Conservation (phyloP, 2,329 filamentous ascomycete species). For the Diatrype stigma region DNA sequence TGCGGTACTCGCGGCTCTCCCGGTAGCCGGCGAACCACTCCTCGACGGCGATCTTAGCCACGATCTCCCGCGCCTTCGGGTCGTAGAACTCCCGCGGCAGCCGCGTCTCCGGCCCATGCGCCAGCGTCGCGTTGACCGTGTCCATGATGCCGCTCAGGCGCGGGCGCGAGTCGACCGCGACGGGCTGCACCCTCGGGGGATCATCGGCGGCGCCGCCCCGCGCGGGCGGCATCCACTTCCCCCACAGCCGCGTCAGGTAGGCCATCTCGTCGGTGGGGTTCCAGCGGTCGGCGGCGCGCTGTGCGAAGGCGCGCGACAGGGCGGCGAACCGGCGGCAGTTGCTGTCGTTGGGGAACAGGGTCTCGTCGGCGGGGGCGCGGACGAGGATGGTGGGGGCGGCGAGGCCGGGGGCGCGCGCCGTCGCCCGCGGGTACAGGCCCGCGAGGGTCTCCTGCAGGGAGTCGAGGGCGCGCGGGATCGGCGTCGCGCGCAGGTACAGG, state of each 20-base stretch:
- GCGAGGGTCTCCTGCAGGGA: slow-evolving; percentile 72
- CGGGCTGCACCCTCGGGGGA: slow-evolving; percentile 50
- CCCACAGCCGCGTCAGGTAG: slow-evolving; percentile 72
- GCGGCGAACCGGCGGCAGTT: slow-evolving; percentile 70
- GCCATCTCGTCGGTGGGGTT: slow-evolving; percentile 76
- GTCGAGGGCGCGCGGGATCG: slow-evolving; percentile 71
- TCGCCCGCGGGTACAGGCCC: slow-evolving; percentile 64
- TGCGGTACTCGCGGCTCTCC: slow-evolving; percentile 83
- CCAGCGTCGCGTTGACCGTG: slow-evolving; percentile 82
- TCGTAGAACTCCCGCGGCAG: slow-evolving; percentile 89
- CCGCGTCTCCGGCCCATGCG: slow-evolving; percentile 74
- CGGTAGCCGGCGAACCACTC: slow-evolving; percentile 91
- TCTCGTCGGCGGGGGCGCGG: slow-evolving; percentile 66
- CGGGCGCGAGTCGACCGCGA: slow-evolving; percentile 81
- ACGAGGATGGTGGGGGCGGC: slow-evolving; percentile 62
- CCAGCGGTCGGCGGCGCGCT: slow-evolving; percentile 68
- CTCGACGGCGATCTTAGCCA: slow-evolving; percentile 74
- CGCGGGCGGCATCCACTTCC: slow-evolving; percentile 73
- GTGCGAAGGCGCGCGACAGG: slow-evolving; percentile 65
- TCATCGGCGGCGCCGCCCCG: neutral
- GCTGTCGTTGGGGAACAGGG: slow-evolving; percentile 72
- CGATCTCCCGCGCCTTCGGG: slow-evolving; percentile 60
- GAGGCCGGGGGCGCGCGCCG: slow-evolving; percentile 42
- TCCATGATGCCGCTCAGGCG: slow-evolving; percentile 90
- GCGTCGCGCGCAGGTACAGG: slow-evolving; percentile 71